Percentiles rank a stretch among this genome's conserved stretches.
Conservation (phyloP, 768 basidiomycete genomes). For the Hortiboletus flavorubellus region DNA sequence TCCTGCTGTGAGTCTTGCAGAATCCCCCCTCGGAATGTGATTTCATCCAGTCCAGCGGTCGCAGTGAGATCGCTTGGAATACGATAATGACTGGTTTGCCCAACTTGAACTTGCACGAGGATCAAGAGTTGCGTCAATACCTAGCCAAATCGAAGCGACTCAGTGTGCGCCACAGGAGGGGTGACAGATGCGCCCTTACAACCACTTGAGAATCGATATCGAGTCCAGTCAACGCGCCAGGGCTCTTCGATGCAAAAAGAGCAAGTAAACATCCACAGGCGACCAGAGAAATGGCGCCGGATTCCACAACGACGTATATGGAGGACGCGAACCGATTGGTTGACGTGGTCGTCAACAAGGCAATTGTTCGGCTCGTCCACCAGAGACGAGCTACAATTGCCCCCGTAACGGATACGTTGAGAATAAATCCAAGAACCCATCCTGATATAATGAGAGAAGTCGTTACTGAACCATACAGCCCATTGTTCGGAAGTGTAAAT, state of each 20-base stretch:
- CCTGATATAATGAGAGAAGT: not conserved
- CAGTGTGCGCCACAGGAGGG: not conserved
- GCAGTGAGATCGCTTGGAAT: not conserved
- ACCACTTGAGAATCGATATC: not conserved
- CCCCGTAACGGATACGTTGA: not conserved
- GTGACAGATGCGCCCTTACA: not conserved
- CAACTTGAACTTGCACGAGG: slow-evolving; percentile 1
- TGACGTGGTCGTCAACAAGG: not conserved
- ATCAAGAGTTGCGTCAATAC: not conserved
- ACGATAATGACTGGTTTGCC: not conserved
- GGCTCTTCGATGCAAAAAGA: not conserved
- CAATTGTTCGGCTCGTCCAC: not conserved
- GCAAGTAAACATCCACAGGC: not conserved
- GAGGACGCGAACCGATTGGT: not conserved
- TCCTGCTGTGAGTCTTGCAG: not conserved
- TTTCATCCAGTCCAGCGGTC: too few relatives aligned
- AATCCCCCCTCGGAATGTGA: not conserved
- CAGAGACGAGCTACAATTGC: not conserved
- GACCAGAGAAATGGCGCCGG: not conserved
- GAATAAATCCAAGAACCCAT: not conserved
- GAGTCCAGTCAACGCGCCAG: not conserved
- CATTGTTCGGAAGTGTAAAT: not conserved
- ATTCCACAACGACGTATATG: not conserved
- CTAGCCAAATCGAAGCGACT: not conserved
- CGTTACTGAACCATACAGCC: not conserved